Percentiles rank a stretch among this genome's conserved stretches.
Conservation (phyloP, 805 yeast species). For the Pichia kluyveri region DNA sequence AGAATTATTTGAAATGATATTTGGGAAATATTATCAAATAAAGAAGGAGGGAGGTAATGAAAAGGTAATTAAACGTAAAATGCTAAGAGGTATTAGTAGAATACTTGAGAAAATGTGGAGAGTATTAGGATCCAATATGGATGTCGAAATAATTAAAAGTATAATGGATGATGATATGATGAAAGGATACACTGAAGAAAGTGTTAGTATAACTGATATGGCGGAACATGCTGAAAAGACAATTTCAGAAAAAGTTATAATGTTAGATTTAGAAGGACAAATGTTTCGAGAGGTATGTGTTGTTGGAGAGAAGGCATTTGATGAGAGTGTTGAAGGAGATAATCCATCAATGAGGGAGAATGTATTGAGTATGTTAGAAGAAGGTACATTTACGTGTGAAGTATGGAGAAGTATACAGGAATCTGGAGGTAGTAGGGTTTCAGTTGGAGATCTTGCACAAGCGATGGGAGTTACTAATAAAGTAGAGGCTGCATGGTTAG, state of each 20-base stretch:
- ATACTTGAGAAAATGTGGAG: too few species aligned
- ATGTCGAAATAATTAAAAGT: not conserved
- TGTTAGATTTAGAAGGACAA: constrained; percentile 17
- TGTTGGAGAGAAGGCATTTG: constrained; percentile 22
- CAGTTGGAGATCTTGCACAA: constrained; percentile 10
- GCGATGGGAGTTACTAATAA: not conserved
- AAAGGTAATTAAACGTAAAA: too few species aligned
- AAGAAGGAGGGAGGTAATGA: constrained; percentile 1
- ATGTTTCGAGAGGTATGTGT: constrained; percentile 35
- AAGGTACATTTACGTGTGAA: constrained; percentile 44
- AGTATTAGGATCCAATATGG: not conserved
- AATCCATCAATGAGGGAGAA: constrained; percentile 36
- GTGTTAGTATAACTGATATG: too few species aligned
- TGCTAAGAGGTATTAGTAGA: too few species aligned
- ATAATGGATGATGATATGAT: not conserved
- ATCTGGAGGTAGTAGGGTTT: constrained; percentile 36
- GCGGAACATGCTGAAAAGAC: too few species aligned
- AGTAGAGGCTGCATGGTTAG: too few species aligned
- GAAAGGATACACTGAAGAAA: too few species aligned
- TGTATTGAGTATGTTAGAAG: constrained; percentile 31
- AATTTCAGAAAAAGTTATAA: too few species aligned
- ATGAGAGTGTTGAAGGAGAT: constrained; percentile 25
- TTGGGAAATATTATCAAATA: constrained; percentile 14
- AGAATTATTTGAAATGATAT: constrained; percentile 20
- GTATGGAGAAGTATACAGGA: constrained; percentile 69